Evolutionary conservation across 2,329 filamentous ascomycete genomes (phyloP).

Genomic region (Aspergillus costaricaensis): DNA sequence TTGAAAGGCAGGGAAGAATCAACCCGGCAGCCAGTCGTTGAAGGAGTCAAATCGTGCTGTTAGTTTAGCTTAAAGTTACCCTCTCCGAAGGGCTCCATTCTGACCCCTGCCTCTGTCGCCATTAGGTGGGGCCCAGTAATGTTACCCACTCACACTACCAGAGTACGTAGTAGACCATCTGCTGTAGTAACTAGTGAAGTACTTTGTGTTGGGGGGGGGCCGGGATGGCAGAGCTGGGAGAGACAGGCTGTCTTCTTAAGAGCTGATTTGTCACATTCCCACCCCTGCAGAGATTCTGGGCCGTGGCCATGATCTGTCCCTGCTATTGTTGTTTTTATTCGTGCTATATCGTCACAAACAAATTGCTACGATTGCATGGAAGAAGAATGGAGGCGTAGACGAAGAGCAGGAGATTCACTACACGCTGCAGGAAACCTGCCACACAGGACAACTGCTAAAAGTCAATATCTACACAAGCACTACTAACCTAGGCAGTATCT

Average conservation of each 20-base stretch:
- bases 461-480: too few relatives aligned
- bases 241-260: neutral
- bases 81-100: neutral
- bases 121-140: neutral
- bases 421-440: too few relatives aligned
- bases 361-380: neutral
- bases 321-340: too few relatives aligned
- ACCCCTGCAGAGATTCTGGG: neutral
- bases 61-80: neutral
- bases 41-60: neutral
- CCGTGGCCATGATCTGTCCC: neutral
- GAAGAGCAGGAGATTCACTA: neutral
- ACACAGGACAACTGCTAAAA: too few relatives aligned
- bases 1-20: neutral
- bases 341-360: neutral
- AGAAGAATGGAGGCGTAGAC: neutral
- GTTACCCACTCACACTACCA: neutral
- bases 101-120: neutral
- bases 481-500: neutral
- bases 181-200: neutral
- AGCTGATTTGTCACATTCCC: neutral
- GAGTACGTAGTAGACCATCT: too few relatives aligned
- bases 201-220: neutral
- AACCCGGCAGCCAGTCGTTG: neutral
- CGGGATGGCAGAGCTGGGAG: neutral